Base-by-base conservation (phyloP, 2,329 filamentous ascomycete species). In the Penicillium sp. region DNA sequence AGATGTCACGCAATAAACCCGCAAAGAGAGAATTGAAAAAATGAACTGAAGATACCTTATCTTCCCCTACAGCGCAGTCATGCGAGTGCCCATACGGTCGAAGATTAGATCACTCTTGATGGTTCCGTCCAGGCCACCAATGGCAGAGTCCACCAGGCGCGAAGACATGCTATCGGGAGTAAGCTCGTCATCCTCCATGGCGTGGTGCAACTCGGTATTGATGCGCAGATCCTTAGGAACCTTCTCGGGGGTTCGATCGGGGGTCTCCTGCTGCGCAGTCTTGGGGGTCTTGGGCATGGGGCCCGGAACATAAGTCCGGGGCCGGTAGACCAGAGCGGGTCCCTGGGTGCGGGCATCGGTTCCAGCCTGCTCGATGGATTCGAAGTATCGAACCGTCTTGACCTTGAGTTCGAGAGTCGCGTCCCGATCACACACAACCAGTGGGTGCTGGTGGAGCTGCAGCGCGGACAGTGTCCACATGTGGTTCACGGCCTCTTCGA, bases 381-480 rank as follows among this genome's bases (percentile, higher is more conserved):
- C 88, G 72, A 89, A 89, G 70, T 89, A 89, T 77, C 81, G 82
- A 65, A 89, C 87, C 0, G 87, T 89, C 77, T 89, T 89, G 57
- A 89, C 87, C 69, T 87, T 86, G 48, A 90, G 76, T 70, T 89
- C 87, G 13, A 88, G 76, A 1, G 87, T 90, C 14, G 87, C 87
- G 67, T 93, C 89, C 65, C 93, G 89, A 65, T 95, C 90, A 43
- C 88, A 89, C 9, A 93, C 89, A 61, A 94, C 86, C 80, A 94
- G 85, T 49, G 90, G 87, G 65, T 92, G 88, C 3, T 85, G 87
- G 71, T 94, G 90, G 58, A 93, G 77, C 71, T 95, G 90, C 40
- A 95, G 79, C 50, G 85, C 86, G 8, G 89, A 93, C 6, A 94
- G 81, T 1, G 90, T 93, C 90, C 90, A 95, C 88, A 93, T 93